phyloP scores from a whole-genome alignment of 805 yeast genomes.

The Zygosaccharomyces bisporus region DNA sequence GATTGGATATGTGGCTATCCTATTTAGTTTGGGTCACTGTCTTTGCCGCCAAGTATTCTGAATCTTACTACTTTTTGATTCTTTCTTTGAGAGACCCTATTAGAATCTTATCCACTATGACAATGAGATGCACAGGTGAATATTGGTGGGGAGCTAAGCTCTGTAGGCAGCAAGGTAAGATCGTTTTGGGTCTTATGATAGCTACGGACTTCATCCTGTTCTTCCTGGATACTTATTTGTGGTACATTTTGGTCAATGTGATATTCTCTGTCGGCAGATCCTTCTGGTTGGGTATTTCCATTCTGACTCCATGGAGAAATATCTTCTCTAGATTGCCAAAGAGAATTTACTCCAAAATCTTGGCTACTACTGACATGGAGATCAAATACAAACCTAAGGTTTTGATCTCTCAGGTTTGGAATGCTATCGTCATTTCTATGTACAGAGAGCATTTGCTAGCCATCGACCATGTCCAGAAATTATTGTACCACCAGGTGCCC shows the following conservation, averaged over 20 bases:
- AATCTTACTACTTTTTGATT: slow-evolving; percentile 89
- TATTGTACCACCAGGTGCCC: slow-evolving; percentile 97
- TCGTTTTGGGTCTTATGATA: slow-evolving; percentile 88
- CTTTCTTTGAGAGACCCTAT: slow-evolving; percentile 92
- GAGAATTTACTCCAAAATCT: slow-evolving; percentile 95
- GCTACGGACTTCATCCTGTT: slow-evolving; percentile 89
- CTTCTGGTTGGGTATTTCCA: slow-evolving; percentile 97
- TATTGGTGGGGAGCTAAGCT: slow-evolving; percentile 71
- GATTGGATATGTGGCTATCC: slow-evolving; percentile 95
- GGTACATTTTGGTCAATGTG: slow-evolving; percentile 96
- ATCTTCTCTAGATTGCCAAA: slow-evolving; percentile 96
- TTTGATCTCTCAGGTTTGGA: slow-evolving; percentile 97
- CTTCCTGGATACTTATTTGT: slow-evolving; percentile 97
- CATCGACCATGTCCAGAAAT: slow-evolving; percentile 96
- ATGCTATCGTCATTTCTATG: slow-evolving; percentile 98
- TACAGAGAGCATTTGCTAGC: slow-evolving; percentile 98
- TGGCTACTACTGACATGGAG: slow-evolving; percentile 99
- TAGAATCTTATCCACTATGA: slow-evolving; percentile 76
- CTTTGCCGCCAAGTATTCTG: slow-evolving; percentile 81
- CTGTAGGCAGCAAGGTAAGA: slow-evolving; percentile 82
- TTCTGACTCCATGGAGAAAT: slow-evolving; percentile 99
- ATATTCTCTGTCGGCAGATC: slow-evolving; percentile 96
- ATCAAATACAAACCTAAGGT: slow-evolving; percentile 98
- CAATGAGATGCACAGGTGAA: slow-evolving; percentile 96
- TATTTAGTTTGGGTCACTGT: slow-evolving; percentile 86